Conservation (phyloP, 2,329 filamentous ascomycete species). For the Ophiocordyceps camponoti-leonardi region DNA sequence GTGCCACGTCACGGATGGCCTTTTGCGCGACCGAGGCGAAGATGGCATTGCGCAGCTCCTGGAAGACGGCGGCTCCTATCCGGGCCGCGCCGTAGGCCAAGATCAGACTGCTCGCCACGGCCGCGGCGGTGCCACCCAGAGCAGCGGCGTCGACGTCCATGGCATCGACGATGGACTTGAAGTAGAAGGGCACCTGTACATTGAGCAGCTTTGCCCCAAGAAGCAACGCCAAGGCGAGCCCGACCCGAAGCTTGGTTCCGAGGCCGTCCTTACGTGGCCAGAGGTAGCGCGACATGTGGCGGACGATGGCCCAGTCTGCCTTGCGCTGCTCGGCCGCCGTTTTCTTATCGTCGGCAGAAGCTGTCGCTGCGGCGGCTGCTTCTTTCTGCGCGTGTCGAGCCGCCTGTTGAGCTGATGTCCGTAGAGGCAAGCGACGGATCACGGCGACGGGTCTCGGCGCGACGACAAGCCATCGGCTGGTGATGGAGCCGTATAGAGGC, state of each 20-base stretch:
- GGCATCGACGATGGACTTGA: slow-evolving; percentile 91
- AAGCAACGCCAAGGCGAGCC: slow-evolving; percentile 66
- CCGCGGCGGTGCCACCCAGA: slow-evolving; percentile 73
- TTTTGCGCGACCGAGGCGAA: slow-evolving; percentile 97
- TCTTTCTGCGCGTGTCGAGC: no score
- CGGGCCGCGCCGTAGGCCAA: slow-evolving; percentile 80
- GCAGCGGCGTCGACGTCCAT: slow-evolving; percentile 93
- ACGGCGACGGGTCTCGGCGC: background rate
- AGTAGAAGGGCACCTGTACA: slow-evolving; percentile 97
- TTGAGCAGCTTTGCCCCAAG: slow-evolving; percentile 89
- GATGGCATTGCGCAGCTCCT: slow-evolving; percentile 87
- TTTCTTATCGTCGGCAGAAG: slow-evolving; percentile 18
- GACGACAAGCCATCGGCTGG: slow-evolving; percentile 2
- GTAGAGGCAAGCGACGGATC: slow-evolving; percentile 6
- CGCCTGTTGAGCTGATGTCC: slow-evolving; percentile 10
- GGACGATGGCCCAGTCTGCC: slow-evolving; percentile 97
- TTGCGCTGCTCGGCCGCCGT: slow-evolving; percentile 78
- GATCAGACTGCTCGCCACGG: slow-evolving; percentile 83
- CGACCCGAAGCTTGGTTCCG: slow-evolving; percentile 64
- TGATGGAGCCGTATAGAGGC: slow-evolving; percentile 1
- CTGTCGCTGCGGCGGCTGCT: slow-evolving; percentile 6
- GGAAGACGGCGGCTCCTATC: slow-evolving; percentile 76
- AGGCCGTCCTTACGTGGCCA: slow-evolving; percentile 72
- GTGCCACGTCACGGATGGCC: slow-evolving; percentile 77
- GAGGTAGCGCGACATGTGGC: slow-evolving; percentile 88